Percentiles rank a stretch among this genome's conserved stretches.
Evolutionary conservation across 2,329 filamentous ascomycete species (phyloP).

Genomic region (Cercospora brassicicola): DNA sequence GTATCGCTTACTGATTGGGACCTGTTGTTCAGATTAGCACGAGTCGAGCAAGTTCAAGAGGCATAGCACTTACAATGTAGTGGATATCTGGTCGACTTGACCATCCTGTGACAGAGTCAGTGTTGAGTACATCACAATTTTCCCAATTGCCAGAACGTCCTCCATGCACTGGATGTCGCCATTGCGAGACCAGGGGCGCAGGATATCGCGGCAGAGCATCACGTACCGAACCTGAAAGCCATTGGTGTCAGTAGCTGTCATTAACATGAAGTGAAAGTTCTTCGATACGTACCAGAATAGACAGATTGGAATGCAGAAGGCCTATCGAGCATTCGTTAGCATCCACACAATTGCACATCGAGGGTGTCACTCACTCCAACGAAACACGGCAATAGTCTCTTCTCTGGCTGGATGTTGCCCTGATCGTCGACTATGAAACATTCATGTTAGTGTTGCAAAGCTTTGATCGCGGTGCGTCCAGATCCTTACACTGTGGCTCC

Average conservation of each 20-base stretch:
- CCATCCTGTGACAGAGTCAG: conserved; percentile 33
- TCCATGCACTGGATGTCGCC: not conserved
- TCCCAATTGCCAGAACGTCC: not conserved
- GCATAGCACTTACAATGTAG: conserved; percentile 38
- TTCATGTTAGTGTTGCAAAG: not conserved
- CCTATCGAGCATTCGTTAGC: conserved; percentile 5
- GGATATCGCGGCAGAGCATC: conserved; percentile 38
- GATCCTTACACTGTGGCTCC: conserved; percentile 38
- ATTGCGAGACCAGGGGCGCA: not conserved
- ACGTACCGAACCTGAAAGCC: conserved; percentile 42
- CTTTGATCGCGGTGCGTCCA: too few relatives aligned
- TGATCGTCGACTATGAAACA: conserved; percentile 39
- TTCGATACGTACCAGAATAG: conserved; percentile 40
- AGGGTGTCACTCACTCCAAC: conserved; percentile 33
- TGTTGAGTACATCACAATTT: not conserved
- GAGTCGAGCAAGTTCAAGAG: not conserved
- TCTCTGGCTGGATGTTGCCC: conserved; percentile 44
- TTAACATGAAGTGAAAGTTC: not conserved
- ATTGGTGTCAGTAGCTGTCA: not conserved
- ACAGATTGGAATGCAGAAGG: conserved; percentile 28
- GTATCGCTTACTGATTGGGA: conserved; percentile 37
- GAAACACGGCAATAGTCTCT: conserved; percentile 41
- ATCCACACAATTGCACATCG: not conserved
- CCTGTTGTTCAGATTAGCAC: not conserved
- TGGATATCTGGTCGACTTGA: conserved; percentile 36